phyloP scores from a whole-genome alignment of 768 basidiomycete genomes.

The Postia placenta region DNA sequence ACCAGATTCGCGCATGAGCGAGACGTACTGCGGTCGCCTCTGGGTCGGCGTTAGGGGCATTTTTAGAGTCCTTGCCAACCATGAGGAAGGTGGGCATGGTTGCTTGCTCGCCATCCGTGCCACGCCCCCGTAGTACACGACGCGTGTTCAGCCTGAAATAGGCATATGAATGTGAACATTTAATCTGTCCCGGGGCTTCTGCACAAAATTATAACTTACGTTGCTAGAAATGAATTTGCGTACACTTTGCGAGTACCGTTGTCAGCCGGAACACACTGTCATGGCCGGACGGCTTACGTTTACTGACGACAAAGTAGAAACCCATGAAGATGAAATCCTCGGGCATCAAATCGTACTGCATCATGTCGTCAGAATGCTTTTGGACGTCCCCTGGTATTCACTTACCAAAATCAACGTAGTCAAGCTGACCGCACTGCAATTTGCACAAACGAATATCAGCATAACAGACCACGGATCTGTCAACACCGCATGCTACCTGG shows the following conservation, averaged over 20 bases:
- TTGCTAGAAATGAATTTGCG: conserved; percentile 59
- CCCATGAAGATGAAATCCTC: conserved; percentile 53
- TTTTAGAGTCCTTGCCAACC: conserved; percentile 20
- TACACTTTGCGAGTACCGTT: conserved; percentile 36
- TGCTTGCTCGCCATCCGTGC: conserved; percentile 38
- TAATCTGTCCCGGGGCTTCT: too few species aligned
- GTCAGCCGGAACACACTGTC: neutral
- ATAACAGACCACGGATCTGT: neutral
- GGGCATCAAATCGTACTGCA: conserved; percentile 52
- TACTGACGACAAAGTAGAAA: conserved; percentile 60
- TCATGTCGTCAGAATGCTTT: neutral
- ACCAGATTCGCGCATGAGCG: neutral
- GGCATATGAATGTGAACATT: neutral
- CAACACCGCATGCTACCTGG: conserved; percentile 37
- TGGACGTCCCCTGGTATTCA: conserved; percentile 2
- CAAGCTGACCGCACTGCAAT: conserved; percentile 36
- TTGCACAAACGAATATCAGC: neutral
- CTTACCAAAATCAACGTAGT: conserved; percentile 52
- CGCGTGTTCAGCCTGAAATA: conserved; percentile 54
- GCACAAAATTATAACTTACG: conserved; percentile 32
- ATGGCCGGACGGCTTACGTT: conserved; percentile 44
- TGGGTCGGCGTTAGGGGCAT: conserved; percentile 9
- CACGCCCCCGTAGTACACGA: conserved; percentile 43
- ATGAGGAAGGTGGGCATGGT: conserved; percentile 24
- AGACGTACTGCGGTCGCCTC: conserved; percentile 8